Conservation (phyloP, 768 basidiomycete genomes). For the Naematelia aurantialba region DNA sequence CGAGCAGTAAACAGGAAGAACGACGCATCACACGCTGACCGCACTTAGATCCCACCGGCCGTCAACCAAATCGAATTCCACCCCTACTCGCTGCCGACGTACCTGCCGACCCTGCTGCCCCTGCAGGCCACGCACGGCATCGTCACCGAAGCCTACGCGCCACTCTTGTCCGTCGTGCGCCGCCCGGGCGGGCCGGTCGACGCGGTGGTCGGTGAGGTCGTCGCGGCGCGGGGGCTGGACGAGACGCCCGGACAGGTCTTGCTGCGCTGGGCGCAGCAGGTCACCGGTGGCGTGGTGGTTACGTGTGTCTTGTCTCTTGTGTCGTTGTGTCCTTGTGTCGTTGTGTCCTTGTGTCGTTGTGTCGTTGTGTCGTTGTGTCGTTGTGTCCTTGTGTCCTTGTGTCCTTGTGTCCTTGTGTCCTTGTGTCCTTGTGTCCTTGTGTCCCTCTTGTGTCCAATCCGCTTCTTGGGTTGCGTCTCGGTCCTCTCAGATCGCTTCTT, state of each 20-base stretch:
- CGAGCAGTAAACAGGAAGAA: no score
- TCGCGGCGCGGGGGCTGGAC: constrained; percentile 7
- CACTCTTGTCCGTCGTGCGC: constrained; percentile 14
- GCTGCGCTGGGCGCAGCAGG: constrained; percentile 19
- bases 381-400: no score
- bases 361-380: no score
- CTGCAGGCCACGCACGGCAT: constrained; percentile 16
- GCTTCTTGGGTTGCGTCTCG: no score
- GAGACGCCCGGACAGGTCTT: constrained; percentile 21
- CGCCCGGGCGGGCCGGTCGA: constrained; percentile 18
- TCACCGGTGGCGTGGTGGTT: constrained; percentile 15
- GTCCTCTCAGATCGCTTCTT: no score
- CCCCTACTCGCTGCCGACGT: constrained; percentile 16
- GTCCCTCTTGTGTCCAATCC: no score
- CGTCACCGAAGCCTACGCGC: constrained; percentile 11
- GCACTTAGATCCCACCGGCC: constrained; percentile 8
- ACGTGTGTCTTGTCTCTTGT: constrained; percentile 13
- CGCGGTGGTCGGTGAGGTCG: constrained; percentile 11
- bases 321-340: no score
- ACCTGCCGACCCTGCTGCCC: constrained; percentile 14
- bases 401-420: no score
- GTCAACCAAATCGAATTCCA: constrained; percentile 11
- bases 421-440: no score
- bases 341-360: no score
- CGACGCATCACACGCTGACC: background rate